Evolutionary conservation across 2,329 filamentous ascomycete species (phyloP).

Genomic region (Hypoxylon sp.): DNA sequence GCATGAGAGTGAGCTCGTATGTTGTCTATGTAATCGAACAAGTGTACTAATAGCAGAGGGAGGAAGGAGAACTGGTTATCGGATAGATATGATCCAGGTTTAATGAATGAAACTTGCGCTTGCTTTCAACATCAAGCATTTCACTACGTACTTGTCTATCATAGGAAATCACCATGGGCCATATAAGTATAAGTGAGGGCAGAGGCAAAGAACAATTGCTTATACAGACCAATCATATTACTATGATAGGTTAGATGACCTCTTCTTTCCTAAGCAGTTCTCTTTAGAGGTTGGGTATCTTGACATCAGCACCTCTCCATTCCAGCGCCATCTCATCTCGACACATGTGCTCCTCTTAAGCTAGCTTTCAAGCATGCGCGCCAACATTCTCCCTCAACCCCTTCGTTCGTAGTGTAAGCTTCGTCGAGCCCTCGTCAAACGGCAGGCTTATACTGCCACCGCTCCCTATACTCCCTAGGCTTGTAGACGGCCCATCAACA

Average conservation of each 20-base stretch:
- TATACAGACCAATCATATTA: background rate
- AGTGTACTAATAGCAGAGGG: constrained; percentile 11
- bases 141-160: background rate
- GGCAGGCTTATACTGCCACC: constrained; percentile 56
- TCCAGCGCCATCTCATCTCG: background rate
- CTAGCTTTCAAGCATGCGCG: constrained; percentile 47
- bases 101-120: background rate
- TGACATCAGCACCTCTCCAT: background rate
- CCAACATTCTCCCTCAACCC: constrained; percentile 67
- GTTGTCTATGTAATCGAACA: background rate
- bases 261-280: background rate
- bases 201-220: background rate
- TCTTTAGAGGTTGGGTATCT: constrained; percentile 36
- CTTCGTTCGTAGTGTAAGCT: constrained; percentile 69
- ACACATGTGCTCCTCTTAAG: background rate
- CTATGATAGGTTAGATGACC: constrained; percentile 1
- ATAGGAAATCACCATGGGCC: background rate
- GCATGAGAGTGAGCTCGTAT: constrained; percentile 3
- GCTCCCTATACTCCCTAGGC: background rate
- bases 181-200: background rate
- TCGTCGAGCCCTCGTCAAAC: constrained; percentile 63
- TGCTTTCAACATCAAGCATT: constrained; percentile 1
- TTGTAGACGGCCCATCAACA: constrained; percentile 4
- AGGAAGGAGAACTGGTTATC: background rate
- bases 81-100: background rate